Conservation (phyloP, 2,329 filamentous ascomycete species). For the Fusarium sp. region DNA sequence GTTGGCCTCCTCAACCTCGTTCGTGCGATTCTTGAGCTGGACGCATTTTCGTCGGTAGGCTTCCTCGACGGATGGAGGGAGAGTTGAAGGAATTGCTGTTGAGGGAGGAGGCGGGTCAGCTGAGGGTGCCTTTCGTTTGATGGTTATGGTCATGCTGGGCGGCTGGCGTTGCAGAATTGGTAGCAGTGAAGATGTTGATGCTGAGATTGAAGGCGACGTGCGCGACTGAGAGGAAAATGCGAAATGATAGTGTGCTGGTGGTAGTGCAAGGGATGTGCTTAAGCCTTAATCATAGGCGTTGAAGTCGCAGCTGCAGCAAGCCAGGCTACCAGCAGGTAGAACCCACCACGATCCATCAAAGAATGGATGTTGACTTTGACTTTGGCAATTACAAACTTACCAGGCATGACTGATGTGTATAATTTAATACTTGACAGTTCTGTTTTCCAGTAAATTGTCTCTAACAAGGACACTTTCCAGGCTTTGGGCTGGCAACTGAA, state of each 20-base stretch:
- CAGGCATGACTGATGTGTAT: constrained; percentile 30
- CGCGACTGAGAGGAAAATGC: constrained; percentile 11
- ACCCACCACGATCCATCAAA: constrained; percentile 25
- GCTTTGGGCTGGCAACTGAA: not conserved
- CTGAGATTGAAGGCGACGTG: not conserved
- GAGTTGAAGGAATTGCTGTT: constrained; percentile 65
- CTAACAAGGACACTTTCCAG: not conserved
- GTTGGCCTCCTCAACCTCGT: constrained; percentile 92
- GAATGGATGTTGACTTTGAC: not conserved
- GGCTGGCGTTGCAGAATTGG: constrained; percentile 13
- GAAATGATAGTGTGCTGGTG: constrained; percentile 4
- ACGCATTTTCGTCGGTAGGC: constrained; percentile 98
- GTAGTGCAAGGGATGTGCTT: constrained; percentile 33
- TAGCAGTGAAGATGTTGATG: constrained; percentile 11
- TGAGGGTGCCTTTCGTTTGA: constrained; percentile 52
- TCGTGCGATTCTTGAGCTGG: constrained; percentile 89
- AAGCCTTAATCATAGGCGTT: constrained; percentile 24
- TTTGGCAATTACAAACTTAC: constrained; percentile 20
- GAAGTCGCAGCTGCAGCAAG: constrained; percentile 20
- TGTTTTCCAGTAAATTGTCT: not conserved
- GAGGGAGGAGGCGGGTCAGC: constrained; percentile 51
- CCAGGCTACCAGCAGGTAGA: constrained; percentile 28
- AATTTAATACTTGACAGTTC: constrained; percentile 1
- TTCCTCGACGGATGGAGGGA: constrained; percentile 91
- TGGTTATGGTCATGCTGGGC: constrained; percentile 46